Percentiles rank a stretch among this genome's conserved stretches.
These are phyloP conservation scores for Eragrostis nindensis DNA, from an alignment of 176 grass and related monocot species.

Conservation along the genomic window DNA sequence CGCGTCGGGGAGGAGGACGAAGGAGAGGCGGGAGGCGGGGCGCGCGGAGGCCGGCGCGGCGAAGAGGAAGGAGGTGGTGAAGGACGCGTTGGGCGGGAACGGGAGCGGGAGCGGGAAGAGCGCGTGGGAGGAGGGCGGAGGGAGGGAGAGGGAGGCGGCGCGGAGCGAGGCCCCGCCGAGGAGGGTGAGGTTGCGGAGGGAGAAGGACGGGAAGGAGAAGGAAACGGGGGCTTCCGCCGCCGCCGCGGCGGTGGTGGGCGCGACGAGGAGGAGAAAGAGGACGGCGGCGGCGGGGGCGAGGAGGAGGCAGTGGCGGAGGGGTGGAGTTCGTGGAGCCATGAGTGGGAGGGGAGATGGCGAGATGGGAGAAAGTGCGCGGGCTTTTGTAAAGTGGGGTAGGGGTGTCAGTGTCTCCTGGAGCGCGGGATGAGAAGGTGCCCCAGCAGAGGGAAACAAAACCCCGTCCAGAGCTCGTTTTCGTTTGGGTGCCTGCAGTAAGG, in stretches of 20 bases:
- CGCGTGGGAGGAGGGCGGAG: slow-evolving; percentile 40
- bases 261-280: not conserved
- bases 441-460: too few relatives aligned
- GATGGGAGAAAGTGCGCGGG: too few relatives aligned
- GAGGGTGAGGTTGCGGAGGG: slow-evolving; percentile 32
- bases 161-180: slow-evolving; percentile 28
- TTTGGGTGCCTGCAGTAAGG: too few relatives aligned
- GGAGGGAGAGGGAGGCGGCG: slow-evolving; percentile 31
- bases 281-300: not conserved
- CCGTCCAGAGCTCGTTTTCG: too few relatives aligned
- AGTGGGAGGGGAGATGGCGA: too few relatives aligned
- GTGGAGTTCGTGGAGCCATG: not conserved
- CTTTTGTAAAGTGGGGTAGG: too few relatives aligned
- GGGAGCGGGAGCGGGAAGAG: slow-evolving; percentile 40
- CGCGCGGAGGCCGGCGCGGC: slow-evolving; percentile 13
- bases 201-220: slow-evolving; percentile 36
- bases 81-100: slow-evolving; percentile 29
- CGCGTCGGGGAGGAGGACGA: slow-evolving; percentile 45
- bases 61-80: slow-evolving; percentile 51
- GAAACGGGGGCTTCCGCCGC: not conserved
- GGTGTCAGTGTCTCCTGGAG: too few relatives aligned
- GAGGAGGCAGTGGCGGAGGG: not conserved
- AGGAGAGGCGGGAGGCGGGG: slow-evolving; percentile 36
- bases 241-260: not conserved
- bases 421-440: too few relatives aligned